Percentiles rank a stretch among this genome's conserved stretches.
Evolutionary conservation across 2,329 filamentous ascomycete species (phyloP).

Genomic region (Diaporthe aspalathi): DNA sequence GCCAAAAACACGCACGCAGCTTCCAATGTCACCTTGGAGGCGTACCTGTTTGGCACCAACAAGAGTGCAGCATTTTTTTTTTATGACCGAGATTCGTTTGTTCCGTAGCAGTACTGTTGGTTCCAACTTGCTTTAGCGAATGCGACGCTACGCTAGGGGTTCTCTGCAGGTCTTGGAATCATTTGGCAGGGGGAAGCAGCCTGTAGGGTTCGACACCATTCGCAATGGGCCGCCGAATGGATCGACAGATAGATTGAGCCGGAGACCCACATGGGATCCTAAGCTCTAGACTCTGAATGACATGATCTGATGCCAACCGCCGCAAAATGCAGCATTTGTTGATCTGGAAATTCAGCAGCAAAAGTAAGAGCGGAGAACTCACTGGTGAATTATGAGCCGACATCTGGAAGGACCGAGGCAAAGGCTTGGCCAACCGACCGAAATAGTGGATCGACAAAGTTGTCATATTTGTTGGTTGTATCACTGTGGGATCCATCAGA

Average conservation of each 20-base stretch:
- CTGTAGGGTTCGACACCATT: neutral
- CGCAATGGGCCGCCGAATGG: too few species aligned
- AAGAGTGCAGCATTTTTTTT: too few species aligned
- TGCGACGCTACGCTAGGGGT: neutral
- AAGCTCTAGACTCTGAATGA: neutral
- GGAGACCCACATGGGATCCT: neutral
- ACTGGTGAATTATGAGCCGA: neutral
- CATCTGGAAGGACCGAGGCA: neutral
- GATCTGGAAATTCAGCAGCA: neutral
- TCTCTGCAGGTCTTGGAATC: neutral
- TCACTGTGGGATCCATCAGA: neutral
- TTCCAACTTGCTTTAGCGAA: neutral
- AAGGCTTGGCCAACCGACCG: neutral
- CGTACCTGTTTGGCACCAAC: neutral
- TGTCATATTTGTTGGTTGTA: neutral
- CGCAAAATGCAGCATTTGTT: neutral
- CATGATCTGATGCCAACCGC: neutral
- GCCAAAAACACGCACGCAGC: neutral
- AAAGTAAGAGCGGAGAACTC: neutral
- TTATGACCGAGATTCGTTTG: slow-evolving; percentile 5
- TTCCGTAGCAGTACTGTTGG: neutral
- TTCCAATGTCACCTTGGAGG: neutral
- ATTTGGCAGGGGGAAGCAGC: neutral
- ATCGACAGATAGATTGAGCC: neutral
- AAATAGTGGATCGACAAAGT: neutral